These are phyloP conservation scores for Leavenworthia alabamica DNA, from an alignment of 345 rosid species.

Conservation along the genomic window DNA sequence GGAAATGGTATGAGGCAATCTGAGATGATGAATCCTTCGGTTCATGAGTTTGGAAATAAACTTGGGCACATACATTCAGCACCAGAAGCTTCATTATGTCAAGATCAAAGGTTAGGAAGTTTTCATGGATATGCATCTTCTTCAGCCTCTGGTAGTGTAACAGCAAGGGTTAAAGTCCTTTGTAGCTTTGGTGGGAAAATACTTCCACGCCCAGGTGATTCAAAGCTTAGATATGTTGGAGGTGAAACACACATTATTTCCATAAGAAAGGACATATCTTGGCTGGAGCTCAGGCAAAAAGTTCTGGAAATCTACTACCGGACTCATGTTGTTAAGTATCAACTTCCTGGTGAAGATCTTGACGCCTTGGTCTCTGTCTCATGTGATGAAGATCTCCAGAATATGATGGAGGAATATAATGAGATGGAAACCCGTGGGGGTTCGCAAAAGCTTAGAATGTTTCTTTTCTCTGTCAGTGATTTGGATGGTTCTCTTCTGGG, in stretches of 20 bases:
- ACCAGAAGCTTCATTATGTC: slow-evolving; percentile 37
- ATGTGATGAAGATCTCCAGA: slow-evolving; percentile 76
- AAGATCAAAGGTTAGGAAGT: slow-evolving; percentile 34
- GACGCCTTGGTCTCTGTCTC: slow-evolving; percentile 91
- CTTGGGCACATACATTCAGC: slow-evolving; percentile 44
- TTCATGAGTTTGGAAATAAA: slow-evolving; percentile 36
- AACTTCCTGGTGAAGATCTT: slow-evolving; percentile 92
- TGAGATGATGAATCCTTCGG: slow-evolving; percentile 40
- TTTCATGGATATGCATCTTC: slow-evolving; percentile 38
- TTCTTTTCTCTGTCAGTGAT: slow-evolving; percentile 58
- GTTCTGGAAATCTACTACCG: slow-evolving; percentile 51
- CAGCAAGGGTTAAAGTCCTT: slow-evolving; percentile 56
- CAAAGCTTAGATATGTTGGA: slow-evolving; percentile 86
- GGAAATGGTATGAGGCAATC: slow-evolving; percentile 34
- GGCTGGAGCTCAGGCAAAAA: slow-evolving; percentile 61
- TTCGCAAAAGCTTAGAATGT: slow-evolving; percentile 63
- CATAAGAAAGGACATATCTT: slow-evolving; percentile 55
- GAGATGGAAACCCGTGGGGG: slow-evolving; percentile 54
- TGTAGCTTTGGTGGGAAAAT: slow-evolving; percentile 91
- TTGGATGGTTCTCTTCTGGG: slow-evolving; percentile 62
- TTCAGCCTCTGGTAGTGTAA: slow-evolving; percentile 39
- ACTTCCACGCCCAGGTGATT: slow-evolving; percentile 82
- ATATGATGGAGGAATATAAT: slow-evolving; percentile 82
- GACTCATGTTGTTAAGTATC: slow-evolving; percentile 67
- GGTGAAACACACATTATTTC: slow-evolving; percentile 76